Conservation (phyloP, 495 filamentous ascomycete genomes). For the Aspergillus olivimuriae region DNA sequence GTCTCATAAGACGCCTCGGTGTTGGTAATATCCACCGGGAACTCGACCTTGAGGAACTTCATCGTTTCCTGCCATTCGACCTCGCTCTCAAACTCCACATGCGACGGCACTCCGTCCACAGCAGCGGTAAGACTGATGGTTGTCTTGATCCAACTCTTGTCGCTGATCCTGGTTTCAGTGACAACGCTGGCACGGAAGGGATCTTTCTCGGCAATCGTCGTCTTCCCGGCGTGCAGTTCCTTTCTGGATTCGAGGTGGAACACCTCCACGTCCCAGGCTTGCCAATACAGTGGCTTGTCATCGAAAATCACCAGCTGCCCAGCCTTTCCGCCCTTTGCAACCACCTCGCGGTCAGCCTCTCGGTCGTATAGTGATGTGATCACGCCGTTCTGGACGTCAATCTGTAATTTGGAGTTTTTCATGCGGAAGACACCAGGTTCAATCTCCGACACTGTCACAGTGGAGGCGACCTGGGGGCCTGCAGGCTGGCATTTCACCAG, state of each 20-base stretch:
- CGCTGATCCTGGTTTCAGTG: constrained; percentile 79
- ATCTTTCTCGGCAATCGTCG: constrained; percentile 64
- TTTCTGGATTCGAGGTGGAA: constrained; percentile 86
- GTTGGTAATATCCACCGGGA: constrained; percentile 86
- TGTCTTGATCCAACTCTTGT: constrained; percentile 80
- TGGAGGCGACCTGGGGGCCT: constrained; percentile 30
- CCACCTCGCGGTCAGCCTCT: constrained; percentile 61
- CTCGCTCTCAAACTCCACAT: constrained; percentile 71
- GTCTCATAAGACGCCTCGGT: constrained; percentile 96
- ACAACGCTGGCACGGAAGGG: constrained; percentile 70
- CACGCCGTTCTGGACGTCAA: constrained; percentile 63
- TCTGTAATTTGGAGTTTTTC: constrained; percentile 64
- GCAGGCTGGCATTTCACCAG: constrained; percentile 44
- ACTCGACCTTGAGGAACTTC: constrained; percentile 99
- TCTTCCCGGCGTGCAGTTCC: constrained; percentile 58
- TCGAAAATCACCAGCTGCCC: constrained; percentile 95
- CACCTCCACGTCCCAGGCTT: constrained; percentile 98
- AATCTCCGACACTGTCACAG: constrained; percentile 60
- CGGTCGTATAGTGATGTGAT: constrained; percentile 82
- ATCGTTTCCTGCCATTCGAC: constrained; percentile 92
- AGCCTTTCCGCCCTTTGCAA: constrained; percentile 72
- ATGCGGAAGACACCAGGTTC: constrained; percentile 67
- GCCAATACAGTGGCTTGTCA: constrained; percentile 97
- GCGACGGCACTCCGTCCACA: constrained; percentile 55
- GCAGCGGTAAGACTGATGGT: constrained; percentile 72